These are phyloP conservation scores for Inga laurina DNA, from an alignment of 306 rosid genomes.

Conservation along the genomic window DNA sequence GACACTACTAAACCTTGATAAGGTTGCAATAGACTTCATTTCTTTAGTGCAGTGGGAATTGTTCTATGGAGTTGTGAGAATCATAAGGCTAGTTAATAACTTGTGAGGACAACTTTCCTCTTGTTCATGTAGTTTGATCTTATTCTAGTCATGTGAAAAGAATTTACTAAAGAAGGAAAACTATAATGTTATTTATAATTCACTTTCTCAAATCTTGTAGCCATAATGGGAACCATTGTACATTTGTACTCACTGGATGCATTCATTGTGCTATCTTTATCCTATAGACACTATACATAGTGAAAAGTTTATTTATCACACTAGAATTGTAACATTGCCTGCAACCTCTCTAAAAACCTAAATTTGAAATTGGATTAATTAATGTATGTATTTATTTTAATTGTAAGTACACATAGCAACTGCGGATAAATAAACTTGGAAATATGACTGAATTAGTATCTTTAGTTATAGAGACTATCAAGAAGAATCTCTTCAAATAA, in stretches of 20 bases:
- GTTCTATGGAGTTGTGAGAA: slow-evolving; percentile 1
- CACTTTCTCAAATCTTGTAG: neutral
- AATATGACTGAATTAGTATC: no score
- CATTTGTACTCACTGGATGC: neutral
- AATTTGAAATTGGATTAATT: no score
- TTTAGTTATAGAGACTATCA: no score
- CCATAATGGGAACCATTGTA: neutral
- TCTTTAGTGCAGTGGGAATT: neutral
- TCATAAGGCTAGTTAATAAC: slow-evolving; percentile 11
- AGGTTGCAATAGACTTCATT: neutral
- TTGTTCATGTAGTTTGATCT: slow-evolving; percentile 2
- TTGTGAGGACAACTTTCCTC: neutral
- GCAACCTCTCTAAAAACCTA: neutral
- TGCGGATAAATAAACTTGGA: no score
- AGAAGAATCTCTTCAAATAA: no score
- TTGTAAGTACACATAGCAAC: no score
- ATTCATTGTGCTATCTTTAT: slow-evolving; percentile 5
- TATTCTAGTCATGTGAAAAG: neutral
- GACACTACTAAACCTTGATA: slow-evolving; percentile 12
- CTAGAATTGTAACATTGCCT: neutral
- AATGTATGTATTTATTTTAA: no score
- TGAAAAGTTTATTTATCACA: neutral
- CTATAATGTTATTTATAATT: slow-evolving; percentile 6
- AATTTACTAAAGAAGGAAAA: neutral
- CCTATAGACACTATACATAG: neutral